Conservation (phyloP, 306 rosid genomes). For the Betula pendula region DNA sequence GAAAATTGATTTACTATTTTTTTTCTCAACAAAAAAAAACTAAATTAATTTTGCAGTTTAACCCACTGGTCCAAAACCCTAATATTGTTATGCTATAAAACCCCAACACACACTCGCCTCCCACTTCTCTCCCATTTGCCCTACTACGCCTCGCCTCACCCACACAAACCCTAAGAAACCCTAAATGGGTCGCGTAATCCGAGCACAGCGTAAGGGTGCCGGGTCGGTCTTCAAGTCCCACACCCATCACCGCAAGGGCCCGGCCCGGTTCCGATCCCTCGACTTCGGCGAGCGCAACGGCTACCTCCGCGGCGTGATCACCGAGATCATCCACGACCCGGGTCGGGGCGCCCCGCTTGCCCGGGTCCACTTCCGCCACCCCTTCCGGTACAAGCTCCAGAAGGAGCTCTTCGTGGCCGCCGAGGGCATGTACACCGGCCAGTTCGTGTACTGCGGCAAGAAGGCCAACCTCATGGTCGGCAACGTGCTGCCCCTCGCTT, state of each 20-base stretch:
- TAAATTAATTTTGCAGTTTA: neutral
- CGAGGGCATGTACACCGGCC: slow-evolving; percentile 75
- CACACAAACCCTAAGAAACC: too few species aligned
- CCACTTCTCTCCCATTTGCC: too few species aligned
- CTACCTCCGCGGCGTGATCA: slow-evolving; percentile 67
- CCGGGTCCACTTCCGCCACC: slow-evolving; percentile 69
- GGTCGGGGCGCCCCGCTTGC: slow-evolving; percentile 90
- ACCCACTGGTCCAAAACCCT: neutral
- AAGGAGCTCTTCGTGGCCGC: slow-evolving; percentile 65
- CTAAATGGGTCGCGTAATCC: slow-evolving; percentile 67
- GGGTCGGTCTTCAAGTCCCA: slow-evolving; percentile 81
- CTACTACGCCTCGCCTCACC: too few species aligned
- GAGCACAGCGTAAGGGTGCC: slow-evolving; percentile 88
- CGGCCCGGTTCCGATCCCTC: slow-evolving; percentile 69
- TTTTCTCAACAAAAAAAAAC: too few species aligned
- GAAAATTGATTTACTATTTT: too few species aligned
- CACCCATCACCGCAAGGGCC: slow-evolving; percentile 82
- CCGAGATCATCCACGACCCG: slow-evolving; percentile 74
- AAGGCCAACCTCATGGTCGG: slow-evolving; percentile 77
- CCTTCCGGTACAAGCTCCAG: slow-evolving; percentile 74
- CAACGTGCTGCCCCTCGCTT: slow-evolving; percentile 60
- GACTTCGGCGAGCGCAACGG: slow-evolving; percentile 85
- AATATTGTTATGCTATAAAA: neutral
- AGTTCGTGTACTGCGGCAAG: slow-evolving; percentile 76
- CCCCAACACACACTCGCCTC: too few species aligned